phyloP scores from a whole-genome alignment of 2,329 filamentous ascomycete genomes.

The Neophaeococcomyces mojaviensis region DNA sequence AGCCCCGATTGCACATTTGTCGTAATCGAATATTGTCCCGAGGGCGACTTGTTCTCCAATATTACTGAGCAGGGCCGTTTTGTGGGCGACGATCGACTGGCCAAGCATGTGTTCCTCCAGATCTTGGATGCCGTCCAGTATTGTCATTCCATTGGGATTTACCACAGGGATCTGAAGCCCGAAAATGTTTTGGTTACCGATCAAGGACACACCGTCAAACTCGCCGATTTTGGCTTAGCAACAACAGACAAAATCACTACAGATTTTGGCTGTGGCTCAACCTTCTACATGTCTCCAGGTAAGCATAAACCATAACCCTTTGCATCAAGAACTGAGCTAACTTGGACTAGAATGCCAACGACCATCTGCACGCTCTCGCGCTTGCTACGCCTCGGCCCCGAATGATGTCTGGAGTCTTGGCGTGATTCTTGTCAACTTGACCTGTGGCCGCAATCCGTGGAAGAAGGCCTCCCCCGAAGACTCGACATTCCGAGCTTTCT shows the following conservation, averaged over 20 bases:
- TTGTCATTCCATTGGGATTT: slow-evolving; percentile 89
- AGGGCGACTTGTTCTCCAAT: slow-evolving; percentile 93
- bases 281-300: slow-evolving; percentile 99
- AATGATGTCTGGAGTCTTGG: slow-evolving; percentile 99
- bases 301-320: slow-evolving; percentile 34
- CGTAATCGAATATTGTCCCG: slow-evolving; percentile 91
- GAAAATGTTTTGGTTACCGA: slow-evolving; percentile 95
- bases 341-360: slow-evolving; percentile 73
- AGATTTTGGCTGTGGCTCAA: slow-evolving; percentile 96
- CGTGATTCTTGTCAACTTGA: slow-evolving; percentile 94
- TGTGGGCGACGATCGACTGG: slow-evolving; percentile 81
- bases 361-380: slow-evolving; percentile 58
- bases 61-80: slow-evolving; percentile 94
- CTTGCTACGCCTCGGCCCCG: slow-evolving; percentile 81
- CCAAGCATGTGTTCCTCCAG: slow-evolving; percentile 83
- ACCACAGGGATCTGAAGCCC: slow-evolving; percentile 94
- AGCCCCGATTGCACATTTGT: slow-evolving; percentile 89
- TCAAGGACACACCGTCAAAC: slow-evolving; percentile 80
- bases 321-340: slow-evolving; percentile 20
- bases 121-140: slow-evolving; percentile 93
- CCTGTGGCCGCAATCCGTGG: slow-evolving; percentile 97
- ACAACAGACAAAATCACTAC: slow-evolving; percentile 76
- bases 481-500: slow-evolving; percentile 86
- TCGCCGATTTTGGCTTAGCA: slow-evolving; percentile 94
- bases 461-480: slow-evolving; percentile 92